Evolutionary conservation across 2,329 filamentous ascomycete genomes (phyloP).

Genomic region (Curvularia lunata): DNA sequence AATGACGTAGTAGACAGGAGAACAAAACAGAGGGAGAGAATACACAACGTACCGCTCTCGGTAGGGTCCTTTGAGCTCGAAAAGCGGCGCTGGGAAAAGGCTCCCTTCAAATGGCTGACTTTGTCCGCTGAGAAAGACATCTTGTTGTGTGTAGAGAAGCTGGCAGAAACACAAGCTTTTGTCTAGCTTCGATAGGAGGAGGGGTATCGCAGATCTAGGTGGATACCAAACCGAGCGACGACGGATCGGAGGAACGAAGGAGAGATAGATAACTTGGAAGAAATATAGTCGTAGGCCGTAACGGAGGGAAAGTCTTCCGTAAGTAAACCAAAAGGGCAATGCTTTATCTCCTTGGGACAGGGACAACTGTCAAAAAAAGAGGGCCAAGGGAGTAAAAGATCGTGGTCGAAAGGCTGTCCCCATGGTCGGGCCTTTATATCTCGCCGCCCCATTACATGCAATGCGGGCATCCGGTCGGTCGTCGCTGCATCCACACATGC

Average conservation of each 20-base stretch:
- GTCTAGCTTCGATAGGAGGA: slow-evolving; percentile 16
- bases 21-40: too few species aligned
- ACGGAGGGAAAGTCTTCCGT: not conserved
- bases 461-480: not conserved
- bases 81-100: slow-evolving; percentile 42
- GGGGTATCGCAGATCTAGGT: slow-evolving; percentile 9
- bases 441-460: slow-evolving; percentile 1
- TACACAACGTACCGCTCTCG: slow-evolving; percentile 43
- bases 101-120: slow-evolving; percentile 40
- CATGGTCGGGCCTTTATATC: slow-evolving; percentile 14
- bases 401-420: not conserved
- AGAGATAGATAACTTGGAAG: not conserved
- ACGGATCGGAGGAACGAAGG: not conserved
- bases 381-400: not conserved
- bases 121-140: slow-evolving; percentile 49
- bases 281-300: not conserved
- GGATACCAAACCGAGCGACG: not conserved
- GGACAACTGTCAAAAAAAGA: not conserved
- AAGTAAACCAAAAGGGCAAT: not conserved
- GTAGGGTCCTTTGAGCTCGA: slow-evolving; percentile 46
- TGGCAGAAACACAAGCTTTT: slow-evolving; percentile 20
- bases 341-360: not conserved
- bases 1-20: slow-evolving; percentile 17
- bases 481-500: not conserved
- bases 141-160: slow-evolving; percentile 5